Base-by-base conservation (phyloP, 768 basidiomycete species). In the Kondoa subrosea region DNA sequence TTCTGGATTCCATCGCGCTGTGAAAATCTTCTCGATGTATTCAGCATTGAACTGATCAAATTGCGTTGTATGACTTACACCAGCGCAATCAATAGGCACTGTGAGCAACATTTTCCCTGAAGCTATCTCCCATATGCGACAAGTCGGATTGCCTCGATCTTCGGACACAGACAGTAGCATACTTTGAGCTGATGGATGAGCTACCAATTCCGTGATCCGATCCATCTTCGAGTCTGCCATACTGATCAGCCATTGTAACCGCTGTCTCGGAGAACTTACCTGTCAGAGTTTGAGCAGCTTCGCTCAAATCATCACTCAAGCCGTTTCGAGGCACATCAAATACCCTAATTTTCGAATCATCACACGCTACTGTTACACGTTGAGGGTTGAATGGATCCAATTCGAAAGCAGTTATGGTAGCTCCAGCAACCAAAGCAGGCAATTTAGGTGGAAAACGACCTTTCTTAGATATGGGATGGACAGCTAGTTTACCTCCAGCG, bases 401-500 rank as follows among this genome's bases (percentile, higher is more conserved):
- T 27, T 69, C 75, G 62, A 78, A 77, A 62, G 77, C 77, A 25
- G 72, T 73, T 21, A 79, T 68, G 29, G 75, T 75, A 1, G 73
- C 69, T 21, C 78, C 78, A 17, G 60, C 69, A 1, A 72, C 69
- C 16, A 79, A 34, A 27, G 71, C 72, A 15, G 76, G 72, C 15
- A 73, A 71, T 14, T 73, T 73, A 1, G 73, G 66, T 1, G 75
- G 70, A 63, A 79, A 69, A 2, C 78, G 68, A 0, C 78, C 78
- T 65, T 74, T 78, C 40, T 73, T 70, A 1, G 64, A 30, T 29
- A 77, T 33, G 0, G 77, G 71, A 68, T 78, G 77, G 1, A 76
- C 73, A 0, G 72, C 76, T 32, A 79, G 67, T 26, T 77, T 67
- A 1, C 78, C 78, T 26, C 78, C 78, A 0, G 78, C 73, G 2